Base-by-base conservation (phyloP, 352 stramenopile genomes). In the Globisporangium acanthophoron region DNA sequence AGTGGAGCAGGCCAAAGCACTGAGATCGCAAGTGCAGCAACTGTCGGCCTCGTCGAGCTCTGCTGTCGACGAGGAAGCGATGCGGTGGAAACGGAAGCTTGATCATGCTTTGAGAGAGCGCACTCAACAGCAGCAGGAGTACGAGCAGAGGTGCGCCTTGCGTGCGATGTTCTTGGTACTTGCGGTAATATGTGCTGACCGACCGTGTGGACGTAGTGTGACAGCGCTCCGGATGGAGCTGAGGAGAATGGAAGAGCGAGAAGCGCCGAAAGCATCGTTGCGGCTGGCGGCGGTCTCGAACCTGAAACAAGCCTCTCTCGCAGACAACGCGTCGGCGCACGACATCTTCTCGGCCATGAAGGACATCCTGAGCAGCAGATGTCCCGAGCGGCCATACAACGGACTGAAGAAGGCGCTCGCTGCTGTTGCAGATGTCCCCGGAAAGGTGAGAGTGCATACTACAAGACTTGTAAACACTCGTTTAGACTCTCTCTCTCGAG, bases 391-490 rank as follows among this genome's bases (percentile, higher is more conserved):
- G 31, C 83, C 83, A 3, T 93, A 90, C 55, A 89, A 90, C 41
- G 80, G 83, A 0, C 71, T 93, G 41, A 93, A 91, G 57, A 93
- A 93, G 58, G 78, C 83, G 18, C 62, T 93, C 31, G 80, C 77
- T 39, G 67, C 73, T 7, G 74, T 91, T 2, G 75, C 80, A 9
- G 83, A 93, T 51, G 60, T 78, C 4, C 80, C 83, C 2, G 83
- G 80, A 7, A 93, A 90, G 71, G 80, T 92, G 61, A 0, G 41
- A 45, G 9, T 41, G 5, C 37, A 27, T 24, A 24, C 12, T 11
- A 21, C 2, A 27, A 27, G 39, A 12, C 0, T 48, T 15, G 12
- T 2, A 16, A 16, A n/a, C 13, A 13, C 1, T n/a, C 41, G 18
- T 21, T 18, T 18, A 13, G 24, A 27, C 24, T 27, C 24, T 27